phyloP scores from a whole-genome alignment of 208 protist species.

The Trichomonas vaginalis region DNA sequence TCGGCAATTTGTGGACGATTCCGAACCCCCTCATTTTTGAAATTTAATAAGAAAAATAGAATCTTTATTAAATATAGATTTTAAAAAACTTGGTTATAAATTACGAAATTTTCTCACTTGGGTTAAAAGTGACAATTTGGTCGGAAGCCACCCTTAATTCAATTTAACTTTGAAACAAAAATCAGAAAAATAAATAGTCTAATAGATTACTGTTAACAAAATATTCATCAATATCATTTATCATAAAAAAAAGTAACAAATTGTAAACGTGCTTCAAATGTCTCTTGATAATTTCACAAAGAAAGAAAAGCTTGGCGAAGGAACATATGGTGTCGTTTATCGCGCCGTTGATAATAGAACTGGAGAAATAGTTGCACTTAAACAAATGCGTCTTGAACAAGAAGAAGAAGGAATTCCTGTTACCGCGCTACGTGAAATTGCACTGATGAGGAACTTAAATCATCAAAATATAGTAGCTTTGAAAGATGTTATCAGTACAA shows the following conservation, averaged over 20 bases:
- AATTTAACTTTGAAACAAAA: too few relatives aligned
- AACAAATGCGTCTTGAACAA: conserved; percentile 34
- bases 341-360: conserved; percentile 60
- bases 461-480: conserved; percentile 36
- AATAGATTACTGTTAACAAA: too few relatives aligned
- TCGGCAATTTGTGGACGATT: too few relatives aligned
- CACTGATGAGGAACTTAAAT: conserved; percentile 33
- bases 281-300: not conserved
- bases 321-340: conserved; percentile 88
- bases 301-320: conserved; percentile 58
- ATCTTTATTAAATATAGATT: too few relatives aligned
- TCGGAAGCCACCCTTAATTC: too few relatives aligned
- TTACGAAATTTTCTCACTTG: too few relatives aligned
- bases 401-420: conserved; percentile 38
- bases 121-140: too few relatives aligned
- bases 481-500: conserved; percentile 22
- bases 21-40: too few relatives aligned
- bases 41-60: too few relatives aligned
- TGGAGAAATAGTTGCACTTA: conserved; percentile 33
- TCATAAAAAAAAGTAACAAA: not conserved
- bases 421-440: conserved; percentile 42
- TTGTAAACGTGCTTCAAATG: not conserved
- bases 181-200: too few relatives aligned
- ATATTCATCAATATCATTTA: too few relatives aligned
- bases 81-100: too few relatives aligned